phyloP scores from a whole-genome alignment of 139 green algal species.

The Chlamydomonas asymmetrica region DNA sequence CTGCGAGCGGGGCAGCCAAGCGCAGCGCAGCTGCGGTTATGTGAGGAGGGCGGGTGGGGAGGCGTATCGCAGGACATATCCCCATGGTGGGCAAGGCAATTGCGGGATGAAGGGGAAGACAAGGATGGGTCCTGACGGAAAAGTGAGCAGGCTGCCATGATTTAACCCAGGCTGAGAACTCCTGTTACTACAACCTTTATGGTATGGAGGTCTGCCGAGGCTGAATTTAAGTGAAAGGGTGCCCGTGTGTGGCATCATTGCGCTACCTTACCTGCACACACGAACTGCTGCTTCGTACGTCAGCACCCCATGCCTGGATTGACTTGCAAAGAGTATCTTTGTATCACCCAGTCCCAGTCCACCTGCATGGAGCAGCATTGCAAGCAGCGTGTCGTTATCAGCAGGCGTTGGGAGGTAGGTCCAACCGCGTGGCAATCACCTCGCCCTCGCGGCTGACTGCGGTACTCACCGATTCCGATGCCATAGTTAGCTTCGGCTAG shows the following conservation, averaged over 20 bases:
- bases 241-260: background rate
- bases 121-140: background rate
- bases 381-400: too few species aligned
- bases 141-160: background rate
- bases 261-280: constrained; percentile 3
- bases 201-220: background rate
- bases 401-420: too few species aligned
- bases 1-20: background rate
- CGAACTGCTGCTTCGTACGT: constrained; percentile 13
- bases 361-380: too few species aligned
- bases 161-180: background rate
- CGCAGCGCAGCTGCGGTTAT: background rate
- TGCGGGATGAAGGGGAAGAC: background rate
- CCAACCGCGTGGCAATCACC: too few species aligned
- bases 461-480: background rate
- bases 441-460: too few species aligned
- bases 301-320: background rate
- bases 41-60: background rate
- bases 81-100: too few species aligned
- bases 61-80: too few species aligned
- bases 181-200: background rate
- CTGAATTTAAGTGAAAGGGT: background rate
- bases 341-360: constrained; percentile 22
- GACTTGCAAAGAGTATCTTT: constrained; percentile 11
- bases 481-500: constrained; percentile 19